Evolutionary conservation across 108 stramenopile genomes (phyloP).

Genomic region (Conticribra weissflogii): DNA sequence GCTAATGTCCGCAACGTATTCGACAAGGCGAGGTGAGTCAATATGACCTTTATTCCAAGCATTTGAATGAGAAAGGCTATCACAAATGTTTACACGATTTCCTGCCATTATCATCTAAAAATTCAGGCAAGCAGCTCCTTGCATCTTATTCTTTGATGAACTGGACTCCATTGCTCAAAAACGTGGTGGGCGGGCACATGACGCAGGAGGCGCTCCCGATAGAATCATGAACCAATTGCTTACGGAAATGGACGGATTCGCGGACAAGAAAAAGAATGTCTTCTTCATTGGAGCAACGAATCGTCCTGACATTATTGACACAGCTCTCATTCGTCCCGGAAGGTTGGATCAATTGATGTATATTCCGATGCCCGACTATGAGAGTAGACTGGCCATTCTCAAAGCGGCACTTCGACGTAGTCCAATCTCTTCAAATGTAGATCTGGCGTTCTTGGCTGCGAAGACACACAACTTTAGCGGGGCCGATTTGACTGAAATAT

Average conservation of each 20-base stretch:
- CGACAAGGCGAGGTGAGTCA: conserved; percentile 87
- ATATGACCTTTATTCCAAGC: too few species aligned
- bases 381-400: conserved; percentile 90
- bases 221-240: conserved; percentile 97
- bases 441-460: conserved; percentile 78
- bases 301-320: conserved; percentile 89
- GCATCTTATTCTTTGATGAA: conserved; percentile 98
- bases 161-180: conserved; percentile 94
- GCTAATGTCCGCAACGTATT: conserved; percentile 91
- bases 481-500: conserved; percentile 93
- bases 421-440: conserved; percentile 75
- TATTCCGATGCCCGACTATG: conserved; percentile 89
- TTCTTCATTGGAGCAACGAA: conserved; percentile 94
- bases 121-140: conserved; percentile 79
- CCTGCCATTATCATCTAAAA: too few species aligned
- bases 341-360: conserved; percentile 92
- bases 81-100: too few species aligned
- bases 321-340: conserved; percentile 92
- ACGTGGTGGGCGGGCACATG: conserved; percentile 69
- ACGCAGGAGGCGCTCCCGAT: conserved; percentile 91
- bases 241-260: conserved; percentile 96
- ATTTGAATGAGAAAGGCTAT: too few species aligned
- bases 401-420: conserved; percentile 88
- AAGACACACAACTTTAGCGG: conserved; percentile 90
- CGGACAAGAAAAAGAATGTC: conserved; percentile 81